Evolutionary conservation across 129 eudicot genomes (phyloP).

Genomic region (Ambrosia artemisiifolia): DNA sequence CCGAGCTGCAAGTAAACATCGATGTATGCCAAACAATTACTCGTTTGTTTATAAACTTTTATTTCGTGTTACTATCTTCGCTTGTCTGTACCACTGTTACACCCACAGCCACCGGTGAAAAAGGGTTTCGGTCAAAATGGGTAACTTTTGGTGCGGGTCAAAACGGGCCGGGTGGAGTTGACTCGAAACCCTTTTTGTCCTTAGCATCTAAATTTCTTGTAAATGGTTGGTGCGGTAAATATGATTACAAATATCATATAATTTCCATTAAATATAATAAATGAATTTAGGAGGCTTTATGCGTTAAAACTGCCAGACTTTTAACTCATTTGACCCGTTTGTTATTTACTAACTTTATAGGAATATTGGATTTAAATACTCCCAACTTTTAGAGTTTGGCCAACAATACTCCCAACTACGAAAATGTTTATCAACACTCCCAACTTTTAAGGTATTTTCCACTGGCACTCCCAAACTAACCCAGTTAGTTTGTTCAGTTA

Average conservation of each 20-base stretch:
- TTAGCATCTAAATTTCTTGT: neutral
- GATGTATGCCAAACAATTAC: slow-evolving; percentile 50
- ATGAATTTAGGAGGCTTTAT: neutral
- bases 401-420: no score
- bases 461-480: no score
- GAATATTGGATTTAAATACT: no score
- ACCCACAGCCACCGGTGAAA: no score
- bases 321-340: neutral
- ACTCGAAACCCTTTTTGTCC: neutral
- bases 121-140: no score
- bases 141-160: no score
- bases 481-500: no score
- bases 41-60: neutral
- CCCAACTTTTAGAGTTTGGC: no score
- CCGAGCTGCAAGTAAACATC: slow-evolving; percentile 72
- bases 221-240: neutral
- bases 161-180: neutral
- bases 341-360: neutral
- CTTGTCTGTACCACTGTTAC: neutral
- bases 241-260: neutral
- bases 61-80: neutral
- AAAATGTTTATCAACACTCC: no score
- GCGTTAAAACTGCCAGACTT: neutral
- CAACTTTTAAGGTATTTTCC: no score
- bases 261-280: no score